phyloP scores from a whole-genome alignment of 495 filamentous ascomycete genomes.

The Neurospora sp. region DNA sequence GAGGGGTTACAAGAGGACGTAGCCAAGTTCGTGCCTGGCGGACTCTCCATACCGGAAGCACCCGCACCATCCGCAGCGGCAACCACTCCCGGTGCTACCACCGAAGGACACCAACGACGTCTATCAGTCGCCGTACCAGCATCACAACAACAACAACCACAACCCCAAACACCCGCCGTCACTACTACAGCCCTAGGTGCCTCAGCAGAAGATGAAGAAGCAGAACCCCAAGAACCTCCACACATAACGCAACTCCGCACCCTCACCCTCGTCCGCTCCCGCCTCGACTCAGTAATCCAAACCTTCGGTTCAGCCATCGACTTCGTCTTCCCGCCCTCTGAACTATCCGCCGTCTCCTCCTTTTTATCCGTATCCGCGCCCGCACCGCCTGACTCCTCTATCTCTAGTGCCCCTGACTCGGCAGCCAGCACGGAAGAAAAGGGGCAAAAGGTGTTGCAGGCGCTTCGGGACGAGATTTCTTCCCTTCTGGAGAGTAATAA shows the following conservation, averaged over 20 bases:
- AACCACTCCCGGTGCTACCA: neutral
- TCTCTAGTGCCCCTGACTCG: slow-evolving; percentile 3
- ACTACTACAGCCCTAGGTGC: neutral
- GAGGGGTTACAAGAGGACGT: slow-evolving; percentile 63
- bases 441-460: slow-evolving; percentile 60
- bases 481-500: slow-evolving; percentile 38
- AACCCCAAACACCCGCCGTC: slow-evolving; percentile 1
- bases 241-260: slow-evolving; percentile 73
- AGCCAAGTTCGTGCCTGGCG: slow-evolving; percentile 52
- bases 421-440: slow-evolving; percentile 63
- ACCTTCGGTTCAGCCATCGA: slow-evolving; percentile 90
- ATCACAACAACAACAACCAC: slow-evolving; percentile 4
- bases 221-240: slow-evolving; percentile 42
- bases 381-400: slow-evolving; percentile 35
- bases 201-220: slow-evolving; percentile 4
- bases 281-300: slow-evolving; percentile 76
- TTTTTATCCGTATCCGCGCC: slow-evolving; percentile 77
- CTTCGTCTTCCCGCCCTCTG: slow-evolving; percentile 78
- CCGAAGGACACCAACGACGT: slow-evolving; percentile 17
- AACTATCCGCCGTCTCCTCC: slow-evolving; percentile 58
- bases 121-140: slow-evolving; percentile 12
- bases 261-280: slow-evolving; percentile 65
- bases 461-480: slow-evolving; percentile 60
- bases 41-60: slow-evolving; percentile 22
- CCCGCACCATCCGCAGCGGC: neutral